Evolutionary conservation across 148 eudicot genomes (phyloP).

Genomic region (Cornus kousa): DNA sequence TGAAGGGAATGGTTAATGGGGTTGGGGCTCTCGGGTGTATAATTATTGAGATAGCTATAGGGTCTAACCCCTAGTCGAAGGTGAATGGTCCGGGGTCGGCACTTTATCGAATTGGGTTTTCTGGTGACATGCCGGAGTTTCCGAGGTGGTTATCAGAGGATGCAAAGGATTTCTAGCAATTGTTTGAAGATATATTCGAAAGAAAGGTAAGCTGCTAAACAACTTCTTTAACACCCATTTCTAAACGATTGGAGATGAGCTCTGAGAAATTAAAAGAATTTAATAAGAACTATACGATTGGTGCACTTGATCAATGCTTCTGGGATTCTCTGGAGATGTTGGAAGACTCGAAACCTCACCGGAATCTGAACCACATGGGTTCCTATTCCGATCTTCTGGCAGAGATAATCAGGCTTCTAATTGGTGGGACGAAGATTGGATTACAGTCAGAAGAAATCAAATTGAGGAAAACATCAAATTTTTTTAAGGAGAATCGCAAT

Average conservation of each 20-base stretch:
- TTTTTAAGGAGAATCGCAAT: not conserved
- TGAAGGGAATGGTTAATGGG: too few relatives aligned
- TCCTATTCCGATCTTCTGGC: too few relatives aligned
- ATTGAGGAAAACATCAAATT: too few relatives aligned
- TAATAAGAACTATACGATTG: slow-evolving; percentile 33
- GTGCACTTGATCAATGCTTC: slow-evolving; percentile 42
- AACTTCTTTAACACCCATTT: slow-evolving; percentile 49
- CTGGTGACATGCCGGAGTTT: slow-evolving; percentile 37
- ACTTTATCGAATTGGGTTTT: slow-evolving; percentile 42
- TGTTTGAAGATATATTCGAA: slow-evolving; percentile 39
- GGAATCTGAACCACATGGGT: too few relatives aligned
- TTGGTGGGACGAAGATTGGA: too few relatives aligned
- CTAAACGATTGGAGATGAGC: slow-evolving; percentile 5
- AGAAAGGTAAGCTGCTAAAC: slow-evolving; percentile 40
- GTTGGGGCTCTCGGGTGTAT: too few relatives aligned
- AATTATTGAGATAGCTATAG: slow-evolving; percentile 32
- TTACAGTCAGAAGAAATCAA: too few relatives aligned
- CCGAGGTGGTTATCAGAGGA: slow-evolving; percentile 37
- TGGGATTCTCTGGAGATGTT: slow-evolving; percentile 37
- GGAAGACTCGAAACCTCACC: slow-evolving; percentile 13
- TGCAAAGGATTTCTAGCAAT: slow-evolving; percentile 41
- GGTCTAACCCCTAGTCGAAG: slow-evolving; percentile 35
- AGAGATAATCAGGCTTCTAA: too few relatives aligned
- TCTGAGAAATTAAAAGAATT: slow-evolving; percentile 10
- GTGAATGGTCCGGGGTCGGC: slow-evolving; percentile 29